phyloP scores from a whole-genome alignment of 139 green algal species.

The Gonium pectorale region DNA sequence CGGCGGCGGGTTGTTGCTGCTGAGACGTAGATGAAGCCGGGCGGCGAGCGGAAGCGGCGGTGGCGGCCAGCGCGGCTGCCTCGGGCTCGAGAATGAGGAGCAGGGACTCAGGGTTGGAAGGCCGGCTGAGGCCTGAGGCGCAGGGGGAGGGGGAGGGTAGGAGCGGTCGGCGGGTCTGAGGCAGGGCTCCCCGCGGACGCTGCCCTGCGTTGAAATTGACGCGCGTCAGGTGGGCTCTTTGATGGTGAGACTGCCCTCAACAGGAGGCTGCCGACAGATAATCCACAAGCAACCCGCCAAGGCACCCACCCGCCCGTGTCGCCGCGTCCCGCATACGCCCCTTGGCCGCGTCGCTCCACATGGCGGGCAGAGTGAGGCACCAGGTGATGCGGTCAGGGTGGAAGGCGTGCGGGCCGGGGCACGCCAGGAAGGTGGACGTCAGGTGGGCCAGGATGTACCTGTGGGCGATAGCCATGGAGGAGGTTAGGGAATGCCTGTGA shows the following conservation, averaged over 20 bases:
- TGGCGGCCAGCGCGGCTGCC: slow-evolving; percentile 2
- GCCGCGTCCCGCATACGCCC: slow-evolving; percentile 10
- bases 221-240: too few relatives aligned
- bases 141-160: too few relatives aligned
- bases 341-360: slow-evolving; percentile 42
- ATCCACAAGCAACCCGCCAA: neutral
- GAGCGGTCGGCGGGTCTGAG: too few relatives aligned
- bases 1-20: neutral
- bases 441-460: neutral
- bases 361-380: slow-evolving; percentile 50
- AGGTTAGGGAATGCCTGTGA: too few relatives aligned
- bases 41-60: neutral
- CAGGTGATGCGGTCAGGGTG: slow-evolving; percentile 17
- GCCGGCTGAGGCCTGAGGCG: neutral
- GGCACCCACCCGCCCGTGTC: neutral
- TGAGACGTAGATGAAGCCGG: neutral
- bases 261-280: too few relatives aligned
- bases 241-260: too few relatives aligned
- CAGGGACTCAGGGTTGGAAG: neutral
- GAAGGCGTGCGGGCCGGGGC: neutral
- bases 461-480: too few relatives aligned
- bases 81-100: slow-evolving; percentile 14
- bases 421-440: neutral
- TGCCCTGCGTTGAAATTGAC: too few relatives aligned
- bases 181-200: too few relatives aligned